phyloP scores from a whole-genome alignment of 306 rosid genomes.

The Cucumis hystrix region DNA sequence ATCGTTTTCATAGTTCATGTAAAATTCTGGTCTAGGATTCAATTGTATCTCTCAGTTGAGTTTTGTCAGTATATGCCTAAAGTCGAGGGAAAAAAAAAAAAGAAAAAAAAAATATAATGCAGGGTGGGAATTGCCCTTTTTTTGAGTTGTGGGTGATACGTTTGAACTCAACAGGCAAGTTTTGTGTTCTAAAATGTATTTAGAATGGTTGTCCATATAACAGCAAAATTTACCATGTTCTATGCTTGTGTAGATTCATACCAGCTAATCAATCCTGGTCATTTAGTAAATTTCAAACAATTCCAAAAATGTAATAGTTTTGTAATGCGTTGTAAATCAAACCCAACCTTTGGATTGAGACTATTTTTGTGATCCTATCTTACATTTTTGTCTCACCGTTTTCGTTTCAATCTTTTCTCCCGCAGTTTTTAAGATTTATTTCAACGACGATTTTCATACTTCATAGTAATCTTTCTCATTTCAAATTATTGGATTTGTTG shows the following conservation, averaged over 20 bases:
- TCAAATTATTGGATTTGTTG: too few relatives aligned
- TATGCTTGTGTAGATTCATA: background rate
- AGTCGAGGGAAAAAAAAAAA: background rate
- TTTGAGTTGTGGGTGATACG: background rate
- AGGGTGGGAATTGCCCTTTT: background rate
- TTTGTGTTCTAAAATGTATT: background rate
- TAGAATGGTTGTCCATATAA: background rate
- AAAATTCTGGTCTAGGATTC: background rate
- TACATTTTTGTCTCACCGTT: too few relatives aligned
- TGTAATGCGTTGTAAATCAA: too few relatives aligned
- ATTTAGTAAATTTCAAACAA: background rate
- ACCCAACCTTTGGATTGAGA: too few relatives aligned
- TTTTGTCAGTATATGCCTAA: background rate
- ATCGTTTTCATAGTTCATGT: background rate
- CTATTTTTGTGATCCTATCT: too few relatives aligned
- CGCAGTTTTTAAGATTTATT: too few relatives aligned
- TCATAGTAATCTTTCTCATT: too few relatives aligned
- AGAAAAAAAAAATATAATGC: background rate
- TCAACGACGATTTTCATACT: too few relatives aligned
- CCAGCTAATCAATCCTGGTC: background rate
- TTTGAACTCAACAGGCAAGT: background rate
- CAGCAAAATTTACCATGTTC: background rate
- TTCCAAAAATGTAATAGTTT: too few relatives aligned
- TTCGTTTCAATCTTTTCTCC: too few relatives aligned
- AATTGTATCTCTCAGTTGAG: background rate